Base-by-base conservation (phyloP, 169 alveolate genomes). In the Eimeria necatrix region DNA sequence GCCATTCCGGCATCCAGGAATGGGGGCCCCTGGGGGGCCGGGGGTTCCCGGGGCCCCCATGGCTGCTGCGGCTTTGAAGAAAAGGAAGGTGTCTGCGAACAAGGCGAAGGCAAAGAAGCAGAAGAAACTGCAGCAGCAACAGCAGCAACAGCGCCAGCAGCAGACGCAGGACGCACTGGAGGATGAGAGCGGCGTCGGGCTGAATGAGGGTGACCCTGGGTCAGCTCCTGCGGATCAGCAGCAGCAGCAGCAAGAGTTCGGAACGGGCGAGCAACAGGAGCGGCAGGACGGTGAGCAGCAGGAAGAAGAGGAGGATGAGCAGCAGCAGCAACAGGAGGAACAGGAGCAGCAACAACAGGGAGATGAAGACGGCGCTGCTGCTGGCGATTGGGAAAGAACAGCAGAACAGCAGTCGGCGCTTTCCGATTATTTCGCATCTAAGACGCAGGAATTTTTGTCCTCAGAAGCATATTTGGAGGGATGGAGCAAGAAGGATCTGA, bases 381-480 rank as follows among this genome's bases (percentile, higher is more conserved):
- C 53, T 3, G 74, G 89, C 49, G 94, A 53, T 6, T 51, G 68
- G 73, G 94, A 90, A 64, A 26, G 94, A 12, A 61, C 94, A 10
- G 68, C 94, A 4, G 81, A 80, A 4, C 94, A 90, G 80, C 89
- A 90, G 68, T 2, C 88, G 4, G 94, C 73, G 56, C 46, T 90
- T 81, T 24, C 61, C 41, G 94, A 71, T 0, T 90, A 90, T 70
- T 73, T 90, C 53, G 20, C 76, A 18, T 48, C 59, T 22, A 80
- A 90, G 89, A 74, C 94, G 0, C 26, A 71, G 18, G 94, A 71
- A 20, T 90, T 90, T 83, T 80, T 90, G 16, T n/a, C 81, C 60
- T 70, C 94, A 2, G 94, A 90, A 22, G 81, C 94, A 1, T 90
- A 90, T 64, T 56, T 90, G 22, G 94, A 90, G 64, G 94, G 94